phyloP scores from a whole-genome alignment of 140 eudicot species.

The Oenanthe javanica region DNA sequence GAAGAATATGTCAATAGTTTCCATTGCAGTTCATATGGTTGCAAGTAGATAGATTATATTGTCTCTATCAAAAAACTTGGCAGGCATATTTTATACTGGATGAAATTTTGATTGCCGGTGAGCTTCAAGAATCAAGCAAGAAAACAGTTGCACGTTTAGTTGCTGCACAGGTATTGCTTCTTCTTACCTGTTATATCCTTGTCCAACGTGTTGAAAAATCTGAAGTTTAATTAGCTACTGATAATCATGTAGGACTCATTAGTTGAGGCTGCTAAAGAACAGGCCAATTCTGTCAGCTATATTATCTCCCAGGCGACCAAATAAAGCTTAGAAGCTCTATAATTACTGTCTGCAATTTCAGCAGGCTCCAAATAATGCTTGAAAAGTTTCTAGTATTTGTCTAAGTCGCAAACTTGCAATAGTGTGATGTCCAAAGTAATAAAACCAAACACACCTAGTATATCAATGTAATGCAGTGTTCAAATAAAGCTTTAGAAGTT shows the following conservation, averaged over 20 bases:
- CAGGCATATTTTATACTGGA: slow-evolving; percentile 92
- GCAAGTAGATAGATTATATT: not conserved
- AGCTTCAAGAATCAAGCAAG: slow-evolving; percentile 96
- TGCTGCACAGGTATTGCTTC: slow-evolving; percentile 57
- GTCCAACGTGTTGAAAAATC: not conserved
- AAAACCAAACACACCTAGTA: not conserved
- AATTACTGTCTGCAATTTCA: not conserved
- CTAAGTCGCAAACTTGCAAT: not conserved
- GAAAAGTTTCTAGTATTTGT: not conserved
- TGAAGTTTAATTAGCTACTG: not conserved
- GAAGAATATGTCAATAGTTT: not conserved
- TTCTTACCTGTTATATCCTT: not conserved
- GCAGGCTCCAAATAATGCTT: not conserved
- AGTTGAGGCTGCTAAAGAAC: slow-evolving; percentile 92
- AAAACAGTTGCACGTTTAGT: slow-evolving; percentile 71
- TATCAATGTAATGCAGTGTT: not conserved
- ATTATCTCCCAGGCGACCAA: slow-evolving; percentile 81
- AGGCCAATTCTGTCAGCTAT: slow-evolving; percentile 65
- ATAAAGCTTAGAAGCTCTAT: slow-evolving; percentile 20
- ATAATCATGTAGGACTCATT: slow-evolving; percentile 59
- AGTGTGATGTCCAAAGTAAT: not conserved
- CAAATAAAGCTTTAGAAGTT: not conserved
- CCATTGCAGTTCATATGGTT: not conserved
- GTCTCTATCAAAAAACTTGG: slow-evolving; percentile 9
- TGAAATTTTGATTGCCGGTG: slow-evolving; percentile 86